A percentile compares a stretch with the other conserved stretches of the same genome.
These are phyloP conservation scores for Leccinum rimulosum DNA, from an alignment of 768 basidiomycete genomes.

Conservation along the genomic window DNA sequence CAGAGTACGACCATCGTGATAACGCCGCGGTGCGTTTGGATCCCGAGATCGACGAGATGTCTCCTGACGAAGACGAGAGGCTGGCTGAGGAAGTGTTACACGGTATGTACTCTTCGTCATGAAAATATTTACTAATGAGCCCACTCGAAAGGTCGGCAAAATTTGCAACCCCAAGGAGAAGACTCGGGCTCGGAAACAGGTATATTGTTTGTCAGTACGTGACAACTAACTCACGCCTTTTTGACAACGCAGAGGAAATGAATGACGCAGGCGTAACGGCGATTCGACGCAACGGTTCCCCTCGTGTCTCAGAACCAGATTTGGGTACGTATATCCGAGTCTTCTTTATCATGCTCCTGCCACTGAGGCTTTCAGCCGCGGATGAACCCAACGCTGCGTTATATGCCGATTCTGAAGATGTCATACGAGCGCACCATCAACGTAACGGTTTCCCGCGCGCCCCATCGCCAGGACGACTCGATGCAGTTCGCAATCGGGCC, in stretches of 20 bases:
- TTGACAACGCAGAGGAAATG: neutral
- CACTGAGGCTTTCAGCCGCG: neutral
- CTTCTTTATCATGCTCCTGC: too few species aligned
- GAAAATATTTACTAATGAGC: neutral
- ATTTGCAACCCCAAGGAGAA: too few species aligned
- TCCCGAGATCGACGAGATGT: neutral
- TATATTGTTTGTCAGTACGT: too few species aligned
- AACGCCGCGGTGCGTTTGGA: neutral
- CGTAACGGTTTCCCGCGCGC: neutral
- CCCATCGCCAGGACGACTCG: neutral
- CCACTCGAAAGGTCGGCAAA: neutral
- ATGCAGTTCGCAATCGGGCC: neutral
- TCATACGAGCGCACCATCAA: neutral
- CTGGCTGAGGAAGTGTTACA: neutral
- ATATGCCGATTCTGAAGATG: neutral
- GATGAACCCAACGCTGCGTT: neutral
- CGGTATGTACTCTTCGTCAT: neutral
- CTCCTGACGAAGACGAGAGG: neutral
- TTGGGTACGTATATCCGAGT: too few species aligned
- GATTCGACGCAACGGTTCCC: too few species aligned
- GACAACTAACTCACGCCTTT: neutral
- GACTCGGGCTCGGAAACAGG: too few species aligned
- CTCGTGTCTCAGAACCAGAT: too few species aligned
- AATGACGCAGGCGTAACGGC: too few species aligned
- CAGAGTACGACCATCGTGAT: neutral